A percentile compares a stretch with the other conserved stretches of the same genome.
phyloP scores from a whole-genome alignment of 148 eudicot genomes.

The Spergularia marina region DNA sequence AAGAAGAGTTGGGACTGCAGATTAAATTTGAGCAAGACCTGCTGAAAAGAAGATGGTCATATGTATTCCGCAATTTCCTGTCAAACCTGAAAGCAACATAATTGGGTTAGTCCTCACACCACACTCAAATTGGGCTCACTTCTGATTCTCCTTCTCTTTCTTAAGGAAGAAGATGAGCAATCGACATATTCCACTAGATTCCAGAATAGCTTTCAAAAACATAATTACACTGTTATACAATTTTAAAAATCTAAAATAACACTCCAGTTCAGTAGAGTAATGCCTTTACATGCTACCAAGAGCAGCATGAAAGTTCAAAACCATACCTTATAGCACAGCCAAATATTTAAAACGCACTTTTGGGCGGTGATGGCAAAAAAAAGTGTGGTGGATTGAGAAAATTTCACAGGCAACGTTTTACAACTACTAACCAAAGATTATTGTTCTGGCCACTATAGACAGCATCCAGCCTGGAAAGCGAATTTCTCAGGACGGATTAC shows the following conservation, averaged over 20 bases:
- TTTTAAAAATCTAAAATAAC: no score
- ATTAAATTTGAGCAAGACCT: constrained; percentile 43
- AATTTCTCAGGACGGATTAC: neutral
- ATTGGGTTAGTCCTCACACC: neutral
- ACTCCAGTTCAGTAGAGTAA: no score
- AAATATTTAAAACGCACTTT: neutral
- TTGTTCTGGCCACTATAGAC: neutral
- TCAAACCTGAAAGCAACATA: constrained; percentile 73
- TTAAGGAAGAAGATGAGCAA: neutral
- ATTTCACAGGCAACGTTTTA: neutral
- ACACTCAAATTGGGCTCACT: neutral
- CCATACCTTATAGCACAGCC: no score
- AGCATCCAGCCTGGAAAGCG: neutral
- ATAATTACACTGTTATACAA: no score
- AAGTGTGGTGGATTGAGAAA: neutral
- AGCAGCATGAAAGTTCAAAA: no score
- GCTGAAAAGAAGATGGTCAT: constrained; percentile 93
- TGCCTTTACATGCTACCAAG: no score
- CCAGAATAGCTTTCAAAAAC: no score
- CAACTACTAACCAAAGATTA: neutral
- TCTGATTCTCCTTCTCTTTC: neutral
- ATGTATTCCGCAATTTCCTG: constrained; percentile 82
- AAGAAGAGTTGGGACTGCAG: neutral
- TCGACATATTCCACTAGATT: no score
- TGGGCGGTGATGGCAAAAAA: neutral